Evolutionary conservation across 257 asterid genomes (phyloP).

Genomic region (Capsicum pubescens): DNA sequence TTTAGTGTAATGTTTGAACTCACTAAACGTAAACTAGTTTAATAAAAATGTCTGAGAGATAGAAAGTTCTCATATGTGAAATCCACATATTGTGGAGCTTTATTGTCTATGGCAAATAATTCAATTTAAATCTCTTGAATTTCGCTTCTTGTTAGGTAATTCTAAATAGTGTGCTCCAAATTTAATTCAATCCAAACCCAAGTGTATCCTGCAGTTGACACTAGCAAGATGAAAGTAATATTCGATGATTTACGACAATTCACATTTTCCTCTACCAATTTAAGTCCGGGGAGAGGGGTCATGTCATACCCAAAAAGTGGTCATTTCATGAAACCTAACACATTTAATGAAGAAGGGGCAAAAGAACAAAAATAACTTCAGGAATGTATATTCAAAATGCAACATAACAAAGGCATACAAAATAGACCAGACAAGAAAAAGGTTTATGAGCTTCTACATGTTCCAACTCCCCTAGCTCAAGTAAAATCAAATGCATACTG

Average conservation of each 20-base stretch:
- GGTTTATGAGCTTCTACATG: not conserved
- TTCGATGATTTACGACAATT: not conserved
- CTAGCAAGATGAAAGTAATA: too few relatives aligned
- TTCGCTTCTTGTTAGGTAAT: too few relatives aligned
- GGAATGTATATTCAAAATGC: not conserved
- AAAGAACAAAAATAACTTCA: not conserved
- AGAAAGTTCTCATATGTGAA: too few relatives aligned
- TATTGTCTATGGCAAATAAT: too few relatives aligned
- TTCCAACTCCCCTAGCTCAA: not conserved
- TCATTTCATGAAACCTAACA: not conserved
- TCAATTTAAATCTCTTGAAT: too few relatives aligned
- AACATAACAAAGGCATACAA: not conserved
- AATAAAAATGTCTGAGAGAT: too few relatives aligned
- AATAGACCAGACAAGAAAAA: not conserved
- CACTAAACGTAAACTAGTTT: too few relatives aligned
- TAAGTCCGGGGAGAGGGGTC: not conserved
- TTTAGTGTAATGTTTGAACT: too few relatives aligned
- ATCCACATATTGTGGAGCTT: too few relatives aligned
- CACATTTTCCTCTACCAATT: not conserved
- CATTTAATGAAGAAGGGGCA: slow-evolving; percentile 13
- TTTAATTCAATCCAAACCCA: too few relatives aligned
- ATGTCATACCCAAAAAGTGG: not conserved
- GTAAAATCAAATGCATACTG: not conserved
- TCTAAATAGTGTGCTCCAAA: too few relatives aligned
- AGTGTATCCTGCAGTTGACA: too few relatives aligned